Percentiles rank a stretch among this genome's conserved stretches.
Evolutionary conservation across 257 asterid genomes (phyloP).

Genomic region (Capsicum baccatum): DNA sequence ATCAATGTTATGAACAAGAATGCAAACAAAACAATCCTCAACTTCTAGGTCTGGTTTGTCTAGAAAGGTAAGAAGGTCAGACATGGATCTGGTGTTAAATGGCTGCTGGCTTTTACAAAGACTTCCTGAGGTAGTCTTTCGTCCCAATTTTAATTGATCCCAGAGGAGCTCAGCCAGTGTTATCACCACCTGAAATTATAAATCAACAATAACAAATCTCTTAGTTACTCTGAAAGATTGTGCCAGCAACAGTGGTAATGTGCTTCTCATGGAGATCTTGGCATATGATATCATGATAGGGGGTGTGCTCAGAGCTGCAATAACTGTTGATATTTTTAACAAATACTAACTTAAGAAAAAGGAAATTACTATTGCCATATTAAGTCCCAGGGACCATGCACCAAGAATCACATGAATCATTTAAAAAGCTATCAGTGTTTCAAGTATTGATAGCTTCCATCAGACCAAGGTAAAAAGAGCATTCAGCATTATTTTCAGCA

Average conservation of each 20-base stretch:
- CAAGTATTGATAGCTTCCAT: constrained; percentile 15
- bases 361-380: not conserved
- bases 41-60: constrained; percentile 61
- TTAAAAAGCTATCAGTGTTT: not conserved
- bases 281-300: not conserved
- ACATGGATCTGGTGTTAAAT: constrained; percentile 70
- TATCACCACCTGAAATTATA: constrained; percentile 61
- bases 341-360: not conserved
- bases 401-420: not conserved
- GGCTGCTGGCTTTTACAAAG: constrained; percentile 62
- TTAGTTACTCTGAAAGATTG: not conserved
- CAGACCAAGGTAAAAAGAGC: not conserved
- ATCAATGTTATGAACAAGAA: constrained; percentile 80
- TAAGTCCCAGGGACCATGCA: not conserved
- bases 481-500: not conserved
- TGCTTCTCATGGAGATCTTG: not conserved
- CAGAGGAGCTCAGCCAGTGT: constrained; percentile 77
- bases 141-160: constrained; percentile 73
- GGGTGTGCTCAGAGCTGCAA: constrained; percentile 11
- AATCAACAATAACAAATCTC: constrained; percentile 9
- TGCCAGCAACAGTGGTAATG: not conserved
- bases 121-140: constrained; percentile 45
- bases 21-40: constrained; percentile 65
- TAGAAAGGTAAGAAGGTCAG: constrained; percentile 76
- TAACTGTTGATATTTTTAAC: not conserved